Conservation (phyloP, 345 rosid species). For the Gossypium ekmanianum region DNA sequence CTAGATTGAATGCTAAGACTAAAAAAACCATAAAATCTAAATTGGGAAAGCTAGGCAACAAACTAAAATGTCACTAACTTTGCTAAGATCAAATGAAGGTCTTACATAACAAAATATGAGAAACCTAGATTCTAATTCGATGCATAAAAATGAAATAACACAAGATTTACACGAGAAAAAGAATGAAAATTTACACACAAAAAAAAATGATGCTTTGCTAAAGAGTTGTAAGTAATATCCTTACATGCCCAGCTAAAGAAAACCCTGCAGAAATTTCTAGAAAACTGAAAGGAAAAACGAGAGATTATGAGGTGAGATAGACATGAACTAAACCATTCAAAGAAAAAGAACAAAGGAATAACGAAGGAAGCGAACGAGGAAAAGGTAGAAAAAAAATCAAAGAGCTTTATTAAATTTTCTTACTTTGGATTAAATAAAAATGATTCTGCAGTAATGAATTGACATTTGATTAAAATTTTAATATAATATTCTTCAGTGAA, state of each 20-base stretch:
- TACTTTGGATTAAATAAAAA: too few relatives aligned
- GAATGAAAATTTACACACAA: not conserved
- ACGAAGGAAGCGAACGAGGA: not conserved
- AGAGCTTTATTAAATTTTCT: too few relatives aligned
- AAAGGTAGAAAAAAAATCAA: too few relatives aligned
- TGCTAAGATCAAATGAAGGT: not conserved
- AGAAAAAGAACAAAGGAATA: not conserved
- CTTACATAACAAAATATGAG: not conserved
- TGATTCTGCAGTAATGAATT: too few relatives aligned
- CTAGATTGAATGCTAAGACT: not conserved
- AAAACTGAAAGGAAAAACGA: constrained; percentile 1
- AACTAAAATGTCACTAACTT: not conserved
- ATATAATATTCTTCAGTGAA: too few relatives aligned
- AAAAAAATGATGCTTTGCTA: not conserved
- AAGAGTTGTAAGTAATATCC: not conserved
- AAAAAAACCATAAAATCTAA: not conserved
- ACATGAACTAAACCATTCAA: constrained; percentile 3
- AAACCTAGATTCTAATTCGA: constrained; percentile 10
- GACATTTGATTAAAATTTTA: too few relatives aligned
- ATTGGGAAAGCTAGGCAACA: not conserved
- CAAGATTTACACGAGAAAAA: not conserved
- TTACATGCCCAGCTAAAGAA: constrained; percentile 1
- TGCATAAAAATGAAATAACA: constrained; percentile 2
- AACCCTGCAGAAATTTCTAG: not conserved
- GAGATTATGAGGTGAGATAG: not conserved